Evolutionary conservation across 23 red algal genomes (phyloP), one percentile per base, ranked within the genome.

Genomic region (Pyropia haitanensis): DNA sequence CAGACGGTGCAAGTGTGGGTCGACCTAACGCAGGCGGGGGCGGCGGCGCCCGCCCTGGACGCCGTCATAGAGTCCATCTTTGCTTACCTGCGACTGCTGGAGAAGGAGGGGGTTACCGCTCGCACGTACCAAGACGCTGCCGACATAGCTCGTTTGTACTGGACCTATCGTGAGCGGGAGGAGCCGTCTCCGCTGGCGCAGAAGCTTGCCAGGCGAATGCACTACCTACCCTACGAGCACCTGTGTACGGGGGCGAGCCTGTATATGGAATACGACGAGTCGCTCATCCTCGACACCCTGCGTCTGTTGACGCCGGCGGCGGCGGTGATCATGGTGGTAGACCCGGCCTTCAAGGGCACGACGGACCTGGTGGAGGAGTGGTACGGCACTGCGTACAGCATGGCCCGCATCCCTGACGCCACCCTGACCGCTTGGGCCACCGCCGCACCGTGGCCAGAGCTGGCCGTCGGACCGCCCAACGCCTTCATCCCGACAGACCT

Each of bases 341-440:
- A 67, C 17, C 54, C 32, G 50, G 73, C 73, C 60, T 63, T 65
- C 17, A 19, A 54, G 20, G 88, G 33, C 4, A 64, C 67, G 20
- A 58, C 58, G 22, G 56, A 56, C 29, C 34, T 28, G 30, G 65
- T 15, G 44, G 91, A 96, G 68, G 61, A 59, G 54, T 96, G 91
- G 91, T 96, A 96, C 53, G 75, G 71, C 15, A 96, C 91, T n/a
- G 44, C 68, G 14, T 93, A 84, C 34, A 55, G 31, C 33, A 64
- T 81, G 23, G 63, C 78, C 30, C 29, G 31, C 4, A 63, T 93
- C 33, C 53, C 53, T 51, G 16, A n/a, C n/a, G n/a, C n/a, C n/a
- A n/a, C n/a, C n/a, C n/a, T n/a, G n/a, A n/a, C n/a, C n/a, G n/a
- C n/a, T n/a, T n/a, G n/a, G n/a, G n/a, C n/a, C n/a, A n/a, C n/a